Conservation (phyloP, 495 filamentous ascomycete genomes). For the Podospora conica region DNA sequence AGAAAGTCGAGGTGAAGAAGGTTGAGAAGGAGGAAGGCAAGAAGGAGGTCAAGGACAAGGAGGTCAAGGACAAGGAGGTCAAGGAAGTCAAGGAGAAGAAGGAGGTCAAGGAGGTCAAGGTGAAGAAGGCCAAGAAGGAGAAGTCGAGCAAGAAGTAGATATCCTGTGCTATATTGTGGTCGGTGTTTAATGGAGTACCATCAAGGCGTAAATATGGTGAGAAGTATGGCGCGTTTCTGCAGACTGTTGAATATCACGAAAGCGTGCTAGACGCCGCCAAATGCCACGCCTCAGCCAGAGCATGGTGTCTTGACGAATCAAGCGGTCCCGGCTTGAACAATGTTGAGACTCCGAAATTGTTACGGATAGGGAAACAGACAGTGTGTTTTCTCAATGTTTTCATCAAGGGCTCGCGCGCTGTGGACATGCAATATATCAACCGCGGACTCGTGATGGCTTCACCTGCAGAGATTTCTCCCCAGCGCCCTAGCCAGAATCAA, state of each 20-base stretch:
- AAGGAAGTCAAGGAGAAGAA: constrained; percentile 8
- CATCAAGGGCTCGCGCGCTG: neutral
- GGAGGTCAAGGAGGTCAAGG: neutral
- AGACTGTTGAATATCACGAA: neutral
- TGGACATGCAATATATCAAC: neutral
- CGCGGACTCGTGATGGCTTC: neutral
- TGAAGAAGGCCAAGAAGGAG: constrained; percentile 3
- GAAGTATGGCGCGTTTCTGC: neutral
- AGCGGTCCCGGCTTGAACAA: neutral
- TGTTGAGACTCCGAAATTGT: neutral
- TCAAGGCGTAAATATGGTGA: neutral
- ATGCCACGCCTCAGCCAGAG: neutral
- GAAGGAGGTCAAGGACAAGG: neutral
- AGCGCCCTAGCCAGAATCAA: neutral
- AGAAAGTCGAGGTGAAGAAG: constrained; percentile 7
- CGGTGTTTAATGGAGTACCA: neutral
- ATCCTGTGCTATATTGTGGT: neutral
- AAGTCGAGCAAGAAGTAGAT: constrained; percentile 14
- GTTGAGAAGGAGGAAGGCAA: constrained; percentile 4
- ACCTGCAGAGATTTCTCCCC: neutral
- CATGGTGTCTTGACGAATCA: neutral
- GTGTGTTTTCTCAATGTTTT: neutral
- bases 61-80: constrained; percentile 9
- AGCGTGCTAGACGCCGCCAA: neutral
- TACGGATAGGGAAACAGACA: neutral